These are phyloP conservation scores for Leccinum subtestaceum DNA, from an alignment of 768 basidiomycete genomes.

Conservation along the genomic window DNA sequence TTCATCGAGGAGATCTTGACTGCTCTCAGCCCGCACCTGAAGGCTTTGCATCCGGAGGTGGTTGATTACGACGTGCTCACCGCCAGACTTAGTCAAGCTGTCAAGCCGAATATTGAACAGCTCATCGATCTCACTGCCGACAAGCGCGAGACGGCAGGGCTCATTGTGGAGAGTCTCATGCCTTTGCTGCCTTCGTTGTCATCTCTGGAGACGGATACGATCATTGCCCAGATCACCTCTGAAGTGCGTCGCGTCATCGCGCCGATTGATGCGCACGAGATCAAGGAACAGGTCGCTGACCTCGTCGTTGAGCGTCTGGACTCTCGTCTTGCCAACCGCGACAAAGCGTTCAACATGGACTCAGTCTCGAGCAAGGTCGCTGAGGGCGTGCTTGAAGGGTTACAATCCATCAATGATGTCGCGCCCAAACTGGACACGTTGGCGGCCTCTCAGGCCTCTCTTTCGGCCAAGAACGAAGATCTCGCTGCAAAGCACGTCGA, in stretches of 20 bases:
- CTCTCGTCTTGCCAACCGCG: conserved; percentile 76
- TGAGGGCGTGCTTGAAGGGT: conserved; percentile 46
- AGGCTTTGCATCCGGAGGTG: conserved; percentile 57
- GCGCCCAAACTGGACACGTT: conserved; percentile 40
- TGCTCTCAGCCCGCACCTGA: conserved; percentile 59
- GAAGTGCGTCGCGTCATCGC: conserved; percentile 73
- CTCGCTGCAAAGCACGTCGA: conserved; percentile 41
- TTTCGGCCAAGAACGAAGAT: conserved; percentile 37
- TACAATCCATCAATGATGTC: conserved; percentile 43
- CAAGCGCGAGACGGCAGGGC: conserved; percentile 80
- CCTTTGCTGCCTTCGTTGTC: conserved; percentile 56
- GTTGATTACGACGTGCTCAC: conserved; percentile 81
- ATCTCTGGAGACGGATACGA: conserved; percentile 49
- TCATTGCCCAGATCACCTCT: conserved; percentile 57
- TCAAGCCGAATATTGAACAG: conserved; percentile 86
- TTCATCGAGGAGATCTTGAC: conserved; percentile 60
- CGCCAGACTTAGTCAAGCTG: conserved; percentile 71
- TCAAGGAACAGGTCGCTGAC: conserved; percentile 87
- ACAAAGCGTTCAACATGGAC: conserved; percentile 68
- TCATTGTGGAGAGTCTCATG: conserved; percentile 71
- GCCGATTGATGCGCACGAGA: conserved; percentile 79
- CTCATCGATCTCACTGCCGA: conserved; percentile 87
- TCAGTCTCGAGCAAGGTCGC: conserved; percentile 51
- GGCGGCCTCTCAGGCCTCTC: conserved; percentile 40
- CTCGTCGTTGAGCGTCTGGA: conserved; percentile 84